Conservation (phyloP, 2,329 filamentous ascomycete species). For the Daldinia sp. region DNA sequence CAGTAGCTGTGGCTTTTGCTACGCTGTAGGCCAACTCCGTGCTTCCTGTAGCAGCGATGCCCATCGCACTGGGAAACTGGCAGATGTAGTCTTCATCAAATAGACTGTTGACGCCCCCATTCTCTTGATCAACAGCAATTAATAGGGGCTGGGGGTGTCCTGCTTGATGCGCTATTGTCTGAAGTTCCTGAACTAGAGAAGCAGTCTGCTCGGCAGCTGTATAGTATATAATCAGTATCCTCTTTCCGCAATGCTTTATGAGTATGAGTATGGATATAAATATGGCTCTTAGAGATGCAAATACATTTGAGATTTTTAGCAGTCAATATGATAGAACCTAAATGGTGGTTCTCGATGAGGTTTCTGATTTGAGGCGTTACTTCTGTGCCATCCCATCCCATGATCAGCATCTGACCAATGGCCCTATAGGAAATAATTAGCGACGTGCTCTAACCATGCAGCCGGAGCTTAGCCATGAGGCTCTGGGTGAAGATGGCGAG, state of each 20-base stretch:
- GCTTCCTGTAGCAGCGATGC: conserved; percentile 90
- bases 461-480: conserved; percentile 28
- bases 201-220: conserved; percentile 92
- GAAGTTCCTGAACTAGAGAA: conserved; percentile 87
- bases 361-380: conserved; percentile 85
- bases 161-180: conserved; percentile 89
- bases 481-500: conserved; percentile 29
- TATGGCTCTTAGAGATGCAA: conserved; percentile 64
- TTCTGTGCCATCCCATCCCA: conserved; percentile 88
- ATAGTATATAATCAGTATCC: conserved; percentile 50
- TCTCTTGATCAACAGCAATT: conserved; percentile 95
- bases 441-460: conserved; percentile 38
- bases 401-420: conserved; percentile 82
- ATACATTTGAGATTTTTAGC: conserved; percentile 88
- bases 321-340: conserved; percentile 87
- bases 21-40: conserved; percentile 88
- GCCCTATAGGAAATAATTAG: conserved; percentile 62
- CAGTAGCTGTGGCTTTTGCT: conserved; percentile 91
- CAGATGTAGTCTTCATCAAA: conserved; percentile 96
- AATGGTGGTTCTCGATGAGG: conserved; percentile 84
- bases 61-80: conserved; percentile 98
- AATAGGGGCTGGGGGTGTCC: conserved; percentile 90
- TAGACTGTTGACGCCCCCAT: conserved; percentile 96
- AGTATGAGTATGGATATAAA: conserved; percentile 24
- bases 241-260: conserved; percentile 33